These are phyloP conservation scores for Tetraselmis chui DNA, from an alignment of 139 green algal species.

Conservation along the genomic window DNA sequence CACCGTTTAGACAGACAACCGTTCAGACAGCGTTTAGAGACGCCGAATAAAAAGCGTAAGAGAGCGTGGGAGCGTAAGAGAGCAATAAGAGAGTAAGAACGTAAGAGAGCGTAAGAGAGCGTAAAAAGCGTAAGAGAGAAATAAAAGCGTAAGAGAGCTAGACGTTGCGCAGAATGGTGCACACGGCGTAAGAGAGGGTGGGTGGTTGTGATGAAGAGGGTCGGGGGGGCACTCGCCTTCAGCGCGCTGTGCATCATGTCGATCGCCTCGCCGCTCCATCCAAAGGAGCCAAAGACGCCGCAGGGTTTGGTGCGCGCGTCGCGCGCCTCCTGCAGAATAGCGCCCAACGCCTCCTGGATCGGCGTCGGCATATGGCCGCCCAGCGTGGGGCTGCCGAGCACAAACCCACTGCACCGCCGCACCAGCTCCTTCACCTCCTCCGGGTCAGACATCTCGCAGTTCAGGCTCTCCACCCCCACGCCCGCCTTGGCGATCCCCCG, in stretches of 20 bases:
- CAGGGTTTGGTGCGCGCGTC: conserved; percentile 60
- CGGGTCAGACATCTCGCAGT: conserved; percentile 68
- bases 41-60: no score
- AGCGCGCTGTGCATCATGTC: not conserved
- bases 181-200: no score
- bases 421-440: conserved; percentile 67
- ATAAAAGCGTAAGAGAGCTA: no score
- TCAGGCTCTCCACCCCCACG: conserved; percentile 84
- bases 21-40: no score
- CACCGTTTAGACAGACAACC: no score
- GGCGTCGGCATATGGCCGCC: conserved; percentile 93
- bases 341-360: conserved; percentile 66
- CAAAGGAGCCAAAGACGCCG: conserved; percentile 95
- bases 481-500: conserved; percentile 69
- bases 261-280: conserved; percentile 89
- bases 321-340: conserved; percentile 58
- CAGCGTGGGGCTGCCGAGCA: conserved; percentile 87
- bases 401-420: conserved; percentile 64
- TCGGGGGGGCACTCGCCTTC: no score
- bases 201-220: no score
- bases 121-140: no score
- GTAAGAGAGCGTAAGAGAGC: no score
- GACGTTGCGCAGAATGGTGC: no score
- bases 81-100: no score
- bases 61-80: no score